A percentile compares a stretch with the other conserved stretches of the same genome.
Conservation (phyloP, 2,329 filamentous ascomycete species). For the Pseudogymnoascus sp. region DNA sequence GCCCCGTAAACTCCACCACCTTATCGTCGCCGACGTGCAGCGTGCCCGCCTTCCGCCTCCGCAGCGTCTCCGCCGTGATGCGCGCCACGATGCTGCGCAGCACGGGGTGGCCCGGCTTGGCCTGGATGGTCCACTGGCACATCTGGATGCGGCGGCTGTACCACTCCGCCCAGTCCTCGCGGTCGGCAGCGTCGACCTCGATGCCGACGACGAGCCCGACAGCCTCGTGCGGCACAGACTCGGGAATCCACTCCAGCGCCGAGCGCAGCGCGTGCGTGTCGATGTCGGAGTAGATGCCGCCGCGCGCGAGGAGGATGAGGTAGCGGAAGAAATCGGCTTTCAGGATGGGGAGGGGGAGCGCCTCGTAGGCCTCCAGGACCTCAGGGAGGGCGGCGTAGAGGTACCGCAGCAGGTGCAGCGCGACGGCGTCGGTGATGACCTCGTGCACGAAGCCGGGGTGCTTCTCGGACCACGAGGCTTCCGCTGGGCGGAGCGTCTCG, state of each 20-base stretch:
- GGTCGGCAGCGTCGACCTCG: slow-evolving; percentile 80
- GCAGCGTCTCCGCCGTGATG: slow-evolving; percentile 75
- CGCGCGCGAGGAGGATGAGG: slow-evolving; percentile 63
- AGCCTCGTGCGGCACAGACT: slow-evolving; percentile 63
- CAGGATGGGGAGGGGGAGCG: slow-evolving; percentile 64
- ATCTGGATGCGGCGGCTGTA: slow-evolving; percentile 96
- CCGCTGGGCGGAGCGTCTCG: slow-evolving; percentile 67
- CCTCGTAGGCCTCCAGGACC: slow-evolving; percentile 66
- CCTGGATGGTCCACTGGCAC: slow-evolving; percentile 98
- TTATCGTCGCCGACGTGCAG: slow-evolving; percentile 56
- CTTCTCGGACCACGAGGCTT: slow-evolving; percentile 79
- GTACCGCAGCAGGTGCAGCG: slow-evolving; percentile 70
- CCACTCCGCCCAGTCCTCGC: slow-evolving; percentile 88
- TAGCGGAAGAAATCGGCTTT: slow-evolving; percentile 70
- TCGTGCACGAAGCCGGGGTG: slow-evolving; percentile 94
- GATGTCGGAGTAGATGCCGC: slow-evolving; percentile 83
- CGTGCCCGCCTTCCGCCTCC: slow-evolving; percentile 58
- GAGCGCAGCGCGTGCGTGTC: slow-evolving; percentile 81
- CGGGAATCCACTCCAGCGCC: slow-evolving; percentile 79
- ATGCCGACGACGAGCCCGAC: slow-evolving; percentile 89
- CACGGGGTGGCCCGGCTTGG: slow-evolving; percentile 88
- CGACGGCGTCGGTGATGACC: slow-evolving; percentile 87
- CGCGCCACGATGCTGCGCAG: slow-evolving; percentile 78
- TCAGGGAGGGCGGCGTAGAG: slow-evolving; percentile 79
- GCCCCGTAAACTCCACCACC: slow-evolving; percentile 90